A percentile compares a stretch with the other conserved stretches of the same genome.
Evolutionary conservation across 805 yeast species (phyloP).

Genomic region (Lipomyces yamanashiensis): DNA sequence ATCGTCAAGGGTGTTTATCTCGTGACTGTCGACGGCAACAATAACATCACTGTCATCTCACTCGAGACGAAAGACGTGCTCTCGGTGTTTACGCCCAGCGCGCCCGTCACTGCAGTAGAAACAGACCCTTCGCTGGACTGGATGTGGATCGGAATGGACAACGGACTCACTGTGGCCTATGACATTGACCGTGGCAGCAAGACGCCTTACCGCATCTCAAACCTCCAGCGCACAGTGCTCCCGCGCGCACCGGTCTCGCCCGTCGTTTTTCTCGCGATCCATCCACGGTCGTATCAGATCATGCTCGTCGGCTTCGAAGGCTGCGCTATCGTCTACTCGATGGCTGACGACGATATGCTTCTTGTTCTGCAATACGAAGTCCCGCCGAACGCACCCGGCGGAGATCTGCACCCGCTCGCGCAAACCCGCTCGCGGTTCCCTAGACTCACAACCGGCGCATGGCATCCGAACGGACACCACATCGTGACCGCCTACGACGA

Average conservation of each 20-base stretch:
- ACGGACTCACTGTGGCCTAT: slow-evolving; percentile 71
- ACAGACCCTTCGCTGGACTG: slow-evolving; percentile 89
- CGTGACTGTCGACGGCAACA: slow-evolving; percentile 67
- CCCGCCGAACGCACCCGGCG: slow-evolving; percentile 74
- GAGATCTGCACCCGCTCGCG: slow-evolving; percentile 49
- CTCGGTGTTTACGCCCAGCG: slow-evolving; percentile 64
- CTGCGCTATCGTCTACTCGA: slow-evolving; percentile 69
- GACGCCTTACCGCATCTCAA: slow-evolving; percentile 69
- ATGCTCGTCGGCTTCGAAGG: slow-evolving; percentile 73
- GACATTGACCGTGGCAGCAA: slow-evolving; percentile 79
- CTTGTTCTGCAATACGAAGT: slow-evolving; percentile 65
- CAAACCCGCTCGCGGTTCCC: slow-evolving; percentile 47
- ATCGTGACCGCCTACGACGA: slow-evolving; percentile 78
- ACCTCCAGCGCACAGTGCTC: slow-evolving; percentile 58
- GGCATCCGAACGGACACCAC: slow-evolving; percentile 94
- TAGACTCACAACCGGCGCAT: slow-evolving; percentile 58
- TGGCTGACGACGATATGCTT: slow-evolving; percentile 61
- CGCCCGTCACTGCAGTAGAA: slow-evolving; percentile 68
- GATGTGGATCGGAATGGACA: slow-evolving; percentile 76
- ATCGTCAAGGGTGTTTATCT: slow-evolving; percentile 84
- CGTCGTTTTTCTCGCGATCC: slow-evolving; percentile 71
- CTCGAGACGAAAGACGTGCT: slow-evolving; percentile 65
- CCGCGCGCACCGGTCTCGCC: slow-evolving; percentile 54
- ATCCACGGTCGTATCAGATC: slow-evolving; percentile 87
- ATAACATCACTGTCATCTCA: slow-evolving; percentile 70